Evolutionary conservation across 208 protist genomes (phyloP).

Genomic region (Acanthamoeba polyphaga): DNA sequence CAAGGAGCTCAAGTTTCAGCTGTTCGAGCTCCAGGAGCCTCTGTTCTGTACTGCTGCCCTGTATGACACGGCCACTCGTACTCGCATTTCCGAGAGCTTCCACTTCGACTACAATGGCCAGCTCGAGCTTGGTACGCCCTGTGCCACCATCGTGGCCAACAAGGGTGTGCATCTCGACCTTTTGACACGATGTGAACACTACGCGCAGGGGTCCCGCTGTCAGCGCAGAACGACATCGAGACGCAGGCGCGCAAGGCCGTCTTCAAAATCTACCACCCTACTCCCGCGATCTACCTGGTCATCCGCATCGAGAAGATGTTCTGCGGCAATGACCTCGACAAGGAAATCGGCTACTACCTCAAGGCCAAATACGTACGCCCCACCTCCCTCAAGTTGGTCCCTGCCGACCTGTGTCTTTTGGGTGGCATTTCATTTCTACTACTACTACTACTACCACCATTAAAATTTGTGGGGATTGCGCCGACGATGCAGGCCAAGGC

Average conservation of each 20-base stretch:
- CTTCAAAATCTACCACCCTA: constrained; percentile 4
- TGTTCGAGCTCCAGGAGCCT: neutral
- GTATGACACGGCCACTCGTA: neutral
- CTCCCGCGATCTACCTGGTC: neutral
- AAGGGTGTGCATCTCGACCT: too few species aligned
- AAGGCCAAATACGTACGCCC: constrained; percentile 4
- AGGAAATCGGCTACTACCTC: constrained; percentile 18
- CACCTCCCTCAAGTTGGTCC: too few species aligned
- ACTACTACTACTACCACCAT: too few species aligned
- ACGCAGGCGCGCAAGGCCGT: constrained; percentile 6
- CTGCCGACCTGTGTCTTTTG: too few species aligned
- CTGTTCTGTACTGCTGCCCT: constrained; percentile 18
- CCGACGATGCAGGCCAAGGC: neutral
- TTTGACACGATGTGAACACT: too few species aligned
- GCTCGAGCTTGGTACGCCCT: neutral
- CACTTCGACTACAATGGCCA: constrained; percentile 17
- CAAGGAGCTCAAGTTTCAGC: constrained; percentile 8
- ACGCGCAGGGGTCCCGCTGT: neutral
- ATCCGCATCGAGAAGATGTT: constrained; percentile 34
- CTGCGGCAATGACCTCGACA: neutral
- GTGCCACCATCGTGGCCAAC: too few species aligned
- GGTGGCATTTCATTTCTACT: too few species aligned
- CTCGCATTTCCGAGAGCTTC: constrained; percentile 2
- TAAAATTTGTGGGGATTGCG: too few species aligned
- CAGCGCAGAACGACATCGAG: constrained; percentile 10